Conservation (phyloP, 345 rosid species). For the Triadica sebifera region DNA sequence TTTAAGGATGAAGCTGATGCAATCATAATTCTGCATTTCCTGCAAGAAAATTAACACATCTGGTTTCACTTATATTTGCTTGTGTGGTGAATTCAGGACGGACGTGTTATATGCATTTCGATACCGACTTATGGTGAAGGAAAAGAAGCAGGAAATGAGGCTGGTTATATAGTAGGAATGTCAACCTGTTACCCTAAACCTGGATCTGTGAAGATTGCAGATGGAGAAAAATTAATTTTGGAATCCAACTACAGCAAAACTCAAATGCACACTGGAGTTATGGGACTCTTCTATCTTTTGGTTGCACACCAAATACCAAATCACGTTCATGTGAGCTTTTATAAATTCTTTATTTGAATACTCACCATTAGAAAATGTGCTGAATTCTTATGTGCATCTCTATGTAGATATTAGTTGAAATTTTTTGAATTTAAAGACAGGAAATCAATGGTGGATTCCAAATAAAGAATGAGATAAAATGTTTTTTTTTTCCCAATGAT, state of each 20-base stretch:
- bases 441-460: too few species aligned
- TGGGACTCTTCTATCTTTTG: slow-evolving; percentile 75
- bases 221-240: slow-evolving; percentile 58
- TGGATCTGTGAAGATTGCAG: slow-evolving; percentile 52
- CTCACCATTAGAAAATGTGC: too few species aligned
- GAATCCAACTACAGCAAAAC: slow-evolving; percentile 61
- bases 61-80: too few species aligned
- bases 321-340: slow-evolving; percentile 33
- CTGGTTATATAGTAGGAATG: slow-evolving; percentile 92
- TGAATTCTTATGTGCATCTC: too few species aligned
- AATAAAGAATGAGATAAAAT: neutral
- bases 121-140: slow-evolving; percentile 63
- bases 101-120: slow-evolving; percentile 58
- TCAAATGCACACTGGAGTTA: slow-evolving; percentile 66
- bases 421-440: too few species aligned
- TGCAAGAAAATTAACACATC: too few species aligned
- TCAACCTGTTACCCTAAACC: slow-evolving; percentile 77
- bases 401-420: too few species aligned
- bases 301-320: slow-evolving; percentile 55
- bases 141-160: slow-evolving; percentile 75
- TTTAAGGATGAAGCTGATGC: too few species aligned
- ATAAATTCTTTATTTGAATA: too few species aligned
- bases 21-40: too few species aligned
- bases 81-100: slow-evolving; percentile 44
- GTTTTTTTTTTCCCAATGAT: neutral